Base-by-base conservation (phyloP, 306 rosid genomes). In the Citrullus mucosospermus region DNA sequence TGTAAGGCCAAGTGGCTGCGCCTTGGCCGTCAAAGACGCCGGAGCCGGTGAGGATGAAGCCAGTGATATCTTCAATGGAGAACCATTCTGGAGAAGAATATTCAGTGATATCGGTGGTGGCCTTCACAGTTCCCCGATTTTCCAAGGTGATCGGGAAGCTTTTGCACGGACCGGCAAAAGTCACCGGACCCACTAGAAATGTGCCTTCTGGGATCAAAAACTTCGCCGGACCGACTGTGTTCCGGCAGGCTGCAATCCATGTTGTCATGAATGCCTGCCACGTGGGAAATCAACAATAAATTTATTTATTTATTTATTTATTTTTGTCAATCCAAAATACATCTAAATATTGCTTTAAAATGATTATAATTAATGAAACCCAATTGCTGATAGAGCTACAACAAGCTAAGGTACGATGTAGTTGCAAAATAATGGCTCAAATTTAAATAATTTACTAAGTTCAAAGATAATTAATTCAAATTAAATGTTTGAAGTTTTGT, bases 21-120 rank as follows among this genome's bases (percentile, higher is more conserved):
- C 98, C 98, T 80, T 87, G 92, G 32, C 97, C 98, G 72, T 93
- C 89, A 16, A 93, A 87, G 68, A 82, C 80, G n/a, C 96, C 96
- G 0, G 28, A 46, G 15, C 97, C 98, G 5, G 78, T 83, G 78
- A 93, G 12, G 8, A 82, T 72, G 57, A 93, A 20, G 8, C 83
- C 87, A 2, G 82, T 78, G 18, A 93, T 18, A 2, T 1, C 2
- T 73, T 77, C 75, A 32, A 93, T 86, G 5, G 70, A n/a, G 79
- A 93, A 36, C 98, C 98, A 93, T 56, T 90, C 90, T 1, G 91
- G 89, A 1, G 84, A 65, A 1, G 25, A 3, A 38, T 86, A 91
- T 12, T 85, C 85, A 8, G 88, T 81, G 3, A 86, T 6, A 48
- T 90, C 95, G n/a, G 87, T 85, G 9, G 83, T 62, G 46, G 89